phyloP scores from a whole-genome alignment of 2,329 filamentous ascomycete genomes.

The Iodosphaeria phyllophila region DNA sequence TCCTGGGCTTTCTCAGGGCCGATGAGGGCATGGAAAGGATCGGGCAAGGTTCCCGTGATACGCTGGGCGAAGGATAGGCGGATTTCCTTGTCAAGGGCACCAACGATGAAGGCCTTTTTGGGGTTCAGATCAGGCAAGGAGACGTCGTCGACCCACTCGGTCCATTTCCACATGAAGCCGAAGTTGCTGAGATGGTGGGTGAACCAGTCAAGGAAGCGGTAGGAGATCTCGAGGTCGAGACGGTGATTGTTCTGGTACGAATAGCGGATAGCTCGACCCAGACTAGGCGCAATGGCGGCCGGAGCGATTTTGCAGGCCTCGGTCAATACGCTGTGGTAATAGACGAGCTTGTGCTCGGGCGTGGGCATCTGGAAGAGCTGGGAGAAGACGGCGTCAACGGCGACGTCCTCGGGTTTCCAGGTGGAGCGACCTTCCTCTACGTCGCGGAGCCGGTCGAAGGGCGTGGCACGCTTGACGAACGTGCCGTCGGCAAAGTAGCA shows the following conservation, averaged over 20 bases:
- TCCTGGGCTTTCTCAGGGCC: constrained; percentile 82
- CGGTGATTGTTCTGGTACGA: constrained; percentile 67
- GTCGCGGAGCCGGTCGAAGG: constrained; percentile 73
- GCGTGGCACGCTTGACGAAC: constrained; percentile 83
- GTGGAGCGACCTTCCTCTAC: constrained; percentile 47
- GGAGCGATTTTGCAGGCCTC: constrained; percentile 93
- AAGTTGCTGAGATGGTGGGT: constrained; percentile 96
- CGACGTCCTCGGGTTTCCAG: constrained; percentile 96
- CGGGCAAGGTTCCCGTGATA: constrained; percentile 82
- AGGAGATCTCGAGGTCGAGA: constrained; percentile 72
- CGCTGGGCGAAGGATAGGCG: constrained; percentile 89
- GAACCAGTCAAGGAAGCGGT: constrained; percentile 94
- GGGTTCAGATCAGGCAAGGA: constrained; percentile 60
- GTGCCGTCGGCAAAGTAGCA: constrained; percentile 82
- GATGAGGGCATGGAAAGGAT: constrained; percentile 65
- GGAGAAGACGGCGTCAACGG: constrained; percentile 93
- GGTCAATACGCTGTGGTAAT: constrained; percentile 88
- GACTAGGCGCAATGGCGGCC: constrained; percentile 83
- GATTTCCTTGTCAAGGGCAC: constrained; percentile 89
- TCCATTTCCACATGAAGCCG: constrained; percentile 98
- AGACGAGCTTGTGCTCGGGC: constrained; percentile 85
- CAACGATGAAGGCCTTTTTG: constrained; percentile 82
- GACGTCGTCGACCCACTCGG: constrained; percentile 85
- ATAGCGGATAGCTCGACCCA: constrained; percentile 83
- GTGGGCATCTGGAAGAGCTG: constrained; percentile 77